Conservation (phyloP, 2,329 filamentous ascomycete genomes). For the Talaromyces rugulosus region DNA sequence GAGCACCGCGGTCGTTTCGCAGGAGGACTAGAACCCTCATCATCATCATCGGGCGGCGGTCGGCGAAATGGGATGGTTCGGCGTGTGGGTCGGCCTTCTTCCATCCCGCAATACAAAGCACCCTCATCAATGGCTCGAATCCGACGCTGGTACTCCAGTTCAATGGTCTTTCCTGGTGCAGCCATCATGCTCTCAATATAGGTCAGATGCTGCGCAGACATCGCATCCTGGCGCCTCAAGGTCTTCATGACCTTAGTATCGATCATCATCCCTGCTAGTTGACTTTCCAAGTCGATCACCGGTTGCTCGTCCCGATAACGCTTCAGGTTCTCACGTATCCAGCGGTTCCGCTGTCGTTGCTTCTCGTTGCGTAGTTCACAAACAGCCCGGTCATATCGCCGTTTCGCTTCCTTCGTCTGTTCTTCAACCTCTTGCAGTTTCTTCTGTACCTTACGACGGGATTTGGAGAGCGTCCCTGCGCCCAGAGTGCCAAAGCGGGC, state of each 20-base stretch:
- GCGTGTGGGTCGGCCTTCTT: not conserved
- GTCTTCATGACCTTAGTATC: not conserved
- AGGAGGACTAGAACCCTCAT: not conserved
- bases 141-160: not conserved
- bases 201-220: not conserved
- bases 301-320: slow-evolving; percentile 18
- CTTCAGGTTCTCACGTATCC: slow-evolving; percentile 20
- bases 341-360: slow-evolving; percentile 16
- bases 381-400: slow-evolving; percentile 13
- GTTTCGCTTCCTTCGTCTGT: slow-evolving; percentile 13
- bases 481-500: slow-evolving; percentile 13
- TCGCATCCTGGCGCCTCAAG: not conserved
- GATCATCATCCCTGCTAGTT: slow-evolving; percentile 16
- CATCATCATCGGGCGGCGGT: not conserved
- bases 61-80: not conserved
- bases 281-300: slow-evolving; percentile 18
- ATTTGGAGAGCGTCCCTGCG: slow-evolving; percentile 17
- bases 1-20: not conserved
- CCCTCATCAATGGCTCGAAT: not conserved
- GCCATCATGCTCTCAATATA: not conserved
- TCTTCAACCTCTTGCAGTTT: slow-evolving; percentile 15
- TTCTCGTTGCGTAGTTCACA: slow-evolving; percentile 18
- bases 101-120: not conserved
- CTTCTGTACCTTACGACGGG: slow-evolving; percentile 13
- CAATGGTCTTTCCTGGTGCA: not conserved